Evolutionary conservation across 768 basidiomycete species (phyloP).

Genomic region (Boletus speciosus): DNA sequence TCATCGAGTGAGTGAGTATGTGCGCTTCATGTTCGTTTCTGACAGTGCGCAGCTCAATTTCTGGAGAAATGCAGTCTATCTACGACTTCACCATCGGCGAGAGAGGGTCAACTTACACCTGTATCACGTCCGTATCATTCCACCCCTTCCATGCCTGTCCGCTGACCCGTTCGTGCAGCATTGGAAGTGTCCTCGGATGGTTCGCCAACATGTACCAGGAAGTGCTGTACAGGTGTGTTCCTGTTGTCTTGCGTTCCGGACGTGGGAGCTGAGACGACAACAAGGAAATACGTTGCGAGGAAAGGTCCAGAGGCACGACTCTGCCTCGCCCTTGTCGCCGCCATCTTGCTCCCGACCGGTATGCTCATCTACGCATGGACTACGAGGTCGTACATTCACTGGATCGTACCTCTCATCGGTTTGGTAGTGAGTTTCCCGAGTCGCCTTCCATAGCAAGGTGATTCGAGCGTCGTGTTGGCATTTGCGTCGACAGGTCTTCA

Average conservation of each 20-base stretch:
- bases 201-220: conserved; percentile 47
- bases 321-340: conserved; percentile 53
- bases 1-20: conserved; percentile 49
- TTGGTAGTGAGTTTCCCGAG: conserved; percentile 19
- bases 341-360: conserved; percentile 50
- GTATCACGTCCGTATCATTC: conserved; percentile 45
- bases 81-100: conserved; percentile 60
- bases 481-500: conserved; percentile 38
- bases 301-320: conserved; percentile 58
- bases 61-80: conserved; percentile 51
- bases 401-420: conserved; percentile 46
- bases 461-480: conserved; percentile 1
- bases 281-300: conserved; percentile 27
- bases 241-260: neutral
- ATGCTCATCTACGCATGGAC: conserved; percentile 78
- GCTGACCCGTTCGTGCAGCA: conserved; percentile 32
- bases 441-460: neutral
- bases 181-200: conserved; percentile 54
- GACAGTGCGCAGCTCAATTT: conserved; percentile 43
- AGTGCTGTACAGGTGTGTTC: conserved; percentile 43
- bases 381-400: conserved; percentile 49
- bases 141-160: no score
- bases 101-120: conserved; percentile 56
- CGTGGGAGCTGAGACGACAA: conserved; percentile 5
- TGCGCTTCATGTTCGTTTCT: neutral